Percentiles rank a stretch among this genome's conserved stretches.
phyloP scores from a whole-genome alignment of 179 eudicot genomes.

The Kewa caespitosa region DNA sequence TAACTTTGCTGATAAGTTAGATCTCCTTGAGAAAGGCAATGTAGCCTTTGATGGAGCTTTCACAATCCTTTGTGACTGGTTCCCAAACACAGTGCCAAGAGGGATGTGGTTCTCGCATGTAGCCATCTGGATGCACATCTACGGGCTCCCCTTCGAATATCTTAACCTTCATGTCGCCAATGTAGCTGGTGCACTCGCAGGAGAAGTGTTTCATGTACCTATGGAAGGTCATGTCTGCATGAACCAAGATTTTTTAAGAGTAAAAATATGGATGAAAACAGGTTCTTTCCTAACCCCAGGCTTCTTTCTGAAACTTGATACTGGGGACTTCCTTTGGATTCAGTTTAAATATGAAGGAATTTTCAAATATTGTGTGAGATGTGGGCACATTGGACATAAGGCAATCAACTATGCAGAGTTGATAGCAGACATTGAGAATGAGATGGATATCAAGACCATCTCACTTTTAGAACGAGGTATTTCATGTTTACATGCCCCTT shows the following conservation, averaged over 20 bases:
- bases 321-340: not conserved
- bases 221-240: too few relatives aligned
- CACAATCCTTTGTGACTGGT: not conserved
- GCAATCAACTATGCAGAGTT: too few relatives aligned
- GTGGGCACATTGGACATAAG: not conserved
- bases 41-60: not conserved
- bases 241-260: too few relatives aligned
- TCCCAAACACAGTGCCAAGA: not conserved
- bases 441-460: too few relatives aligned
- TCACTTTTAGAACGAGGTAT: too few relatives aligned
- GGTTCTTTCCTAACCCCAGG: not conserved
- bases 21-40: not conserved
- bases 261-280: not conserved
- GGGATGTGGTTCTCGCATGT: not conserved
- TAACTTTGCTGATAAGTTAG: too few relatives aligned
- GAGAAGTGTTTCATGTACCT: too few relatives aligned
- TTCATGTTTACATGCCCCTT: too few relatives aligned
- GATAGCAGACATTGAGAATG: too few relatives aligned
- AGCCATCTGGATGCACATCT: not conserved
- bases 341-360: constrained; percentile 2
- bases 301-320: not conserved
- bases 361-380: not conserved
- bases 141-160: not conserved
- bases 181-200: too few relatives aligned
- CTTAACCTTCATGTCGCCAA: not conserved